Evolutionary conservation across 2,329 filamentous ascomycete genomes (phyloP).

Genomic region (Pyrenochaeta sp.): DNA sequence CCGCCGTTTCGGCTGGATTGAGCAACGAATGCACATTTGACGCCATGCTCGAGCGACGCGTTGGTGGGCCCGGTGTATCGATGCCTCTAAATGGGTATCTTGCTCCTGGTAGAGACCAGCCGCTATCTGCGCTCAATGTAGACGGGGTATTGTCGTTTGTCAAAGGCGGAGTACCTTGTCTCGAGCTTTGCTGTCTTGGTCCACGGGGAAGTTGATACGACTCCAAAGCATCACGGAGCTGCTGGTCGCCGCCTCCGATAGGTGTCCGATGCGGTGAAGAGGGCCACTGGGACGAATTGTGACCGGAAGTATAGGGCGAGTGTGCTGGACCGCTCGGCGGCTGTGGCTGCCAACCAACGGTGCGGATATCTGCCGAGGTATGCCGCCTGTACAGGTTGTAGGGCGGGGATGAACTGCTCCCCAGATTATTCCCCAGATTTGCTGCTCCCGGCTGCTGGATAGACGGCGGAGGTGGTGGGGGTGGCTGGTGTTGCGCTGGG

Average conservation of each 20-base stretch:
- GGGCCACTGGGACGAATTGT: slow-evolving; percentile 70
- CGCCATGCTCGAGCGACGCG: slow-evolving; percentile 74
- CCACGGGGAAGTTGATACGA: slow-evolving; percentile 70
- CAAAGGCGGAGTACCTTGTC: slow-evolving; percentile 64
- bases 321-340: slow-evolving; percentile 57
- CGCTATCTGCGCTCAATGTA: slow-evolving; percentile 61
- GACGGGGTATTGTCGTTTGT: slow-evolving; percentile 59
- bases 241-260: slow-evolving; percentile 67
- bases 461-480: slow-evolving; percentile 69
- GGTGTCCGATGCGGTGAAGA: slow-evolving; percentile 66
- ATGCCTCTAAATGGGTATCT: slow-evolving; percentile 59
- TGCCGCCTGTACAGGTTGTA: slow-evolving; percentile 82
- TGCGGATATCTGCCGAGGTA: slow-evolving; percentile 93
- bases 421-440: slow-evolving; percentile 53
- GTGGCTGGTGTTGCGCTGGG: slow-evolving; percentile 68
- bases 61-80: slow-evolving; percentile 67
- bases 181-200: slow-evolving; percentile 58
- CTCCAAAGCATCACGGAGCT: slow-evolving; percentile 73
- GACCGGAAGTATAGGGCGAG: slow-evolving; percentile 73
- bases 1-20: slow-evolving; percentile 73
- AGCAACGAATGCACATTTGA: slow-evolving; percentile 73
- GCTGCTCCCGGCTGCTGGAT: slow-evolving; percentile 69
- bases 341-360: slow-evolving; percentile 68
- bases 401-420: slow-evolving; percentile 60
- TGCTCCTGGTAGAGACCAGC: slow-evolving; percentile 64